Conservation (phyloP, 495 filamentous ascomycete genomes). For the Penicillium macrosclerotiorum region DNA sequence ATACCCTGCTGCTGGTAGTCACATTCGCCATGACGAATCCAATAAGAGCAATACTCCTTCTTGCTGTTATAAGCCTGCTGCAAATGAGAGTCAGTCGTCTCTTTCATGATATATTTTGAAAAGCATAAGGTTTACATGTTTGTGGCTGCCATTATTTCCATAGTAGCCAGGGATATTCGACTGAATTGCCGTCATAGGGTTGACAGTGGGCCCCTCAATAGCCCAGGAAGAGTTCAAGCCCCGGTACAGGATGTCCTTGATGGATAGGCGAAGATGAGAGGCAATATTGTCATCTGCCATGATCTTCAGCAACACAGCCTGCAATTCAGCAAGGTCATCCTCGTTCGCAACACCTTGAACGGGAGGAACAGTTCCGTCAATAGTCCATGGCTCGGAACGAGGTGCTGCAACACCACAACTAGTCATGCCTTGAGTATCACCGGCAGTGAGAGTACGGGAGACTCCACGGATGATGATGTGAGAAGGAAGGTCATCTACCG, state of each 20-base stretch:
- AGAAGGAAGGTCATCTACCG: constrained; percentile 61
- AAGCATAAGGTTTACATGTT: no score
- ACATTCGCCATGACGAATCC: constrained; percentile 80
- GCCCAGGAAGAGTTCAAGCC: not conserved
- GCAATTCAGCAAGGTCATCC: constrained; percentile 12
- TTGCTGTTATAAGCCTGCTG: constrained; percentile 18
- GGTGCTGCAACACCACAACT: constrained; percentile 36
- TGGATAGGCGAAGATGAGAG: constrained; percentile 17
- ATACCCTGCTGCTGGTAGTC: constrained; percentile 73
- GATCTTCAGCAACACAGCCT: constrained; percentile 20
- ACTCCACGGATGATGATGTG: constrained; percentile 34
- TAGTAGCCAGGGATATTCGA: not conserved
- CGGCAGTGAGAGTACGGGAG: constrained; percentile 27
- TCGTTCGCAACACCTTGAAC: not conserved
- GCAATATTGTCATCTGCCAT: constrained; percentile 15
- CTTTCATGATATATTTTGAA: not conserved
- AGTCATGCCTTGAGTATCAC: constrained; percentile 47
- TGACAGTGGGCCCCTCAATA: not conserved
- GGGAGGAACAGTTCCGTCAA: constrained; percentile 25
- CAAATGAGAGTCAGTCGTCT: not conserved
- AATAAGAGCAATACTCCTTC: constrained; percentile 85
- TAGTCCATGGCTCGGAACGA: constrained; percentile 30
- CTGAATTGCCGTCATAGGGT: not conserved
- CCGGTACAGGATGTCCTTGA: constrained; percentile 11
- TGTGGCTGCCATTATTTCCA: not conserved